phyloP scores from a whole-genome alignment of 176 grass and related monocot species.

The Aegilops speltoides region DNA sequence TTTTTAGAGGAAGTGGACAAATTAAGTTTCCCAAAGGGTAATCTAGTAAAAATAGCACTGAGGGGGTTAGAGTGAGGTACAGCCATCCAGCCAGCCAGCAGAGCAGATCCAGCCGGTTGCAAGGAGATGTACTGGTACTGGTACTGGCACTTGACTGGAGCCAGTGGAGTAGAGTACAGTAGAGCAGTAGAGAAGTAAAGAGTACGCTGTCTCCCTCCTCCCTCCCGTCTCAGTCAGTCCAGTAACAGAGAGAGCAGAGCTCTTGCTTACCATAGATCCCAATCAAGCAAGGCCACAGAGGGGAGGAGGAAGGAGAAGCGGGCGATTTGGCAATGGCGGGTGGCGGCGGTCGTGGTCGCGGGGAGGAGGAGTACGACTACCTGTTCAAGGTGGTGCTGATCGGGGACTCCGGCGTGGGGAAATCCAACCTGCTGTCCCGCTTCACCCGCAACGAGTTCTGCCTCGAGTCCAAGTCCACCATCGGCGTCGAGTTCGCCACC shows the following conservation, averaged over 20 bases:
- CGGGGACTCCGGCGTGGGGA: slow-evolving; percentile 95
- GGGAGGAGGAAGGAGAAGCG: background rate
- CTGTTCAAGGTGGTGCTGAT: slow-evolving; percentile 94
- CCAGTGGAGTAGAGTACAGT: background rate
- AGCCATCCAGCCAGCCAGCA: no score
- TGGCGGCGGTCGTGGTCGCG: background rate
- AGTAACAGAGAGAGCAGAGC: background rate
- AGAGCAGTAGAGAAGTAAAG: background rate
- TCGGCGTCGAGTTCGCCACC: slow-evolving; percentile 96
- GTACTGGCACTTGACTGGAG: no score
- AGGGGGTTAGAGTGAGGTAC: no score
- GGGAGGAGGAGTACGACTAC: slow-evolving; percentile 96
- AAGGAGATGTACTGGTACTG: no score
- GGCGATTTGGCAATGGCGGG: background rate
- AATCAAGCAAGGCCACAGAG: background rate
- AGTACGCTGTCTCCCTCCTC: background rate
- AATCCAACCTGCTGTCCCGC: slow-evolving; percentile 91
- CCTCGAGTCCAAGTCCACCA: slow-evolving; percentile 97
- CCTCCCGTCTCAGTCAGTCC: no score
- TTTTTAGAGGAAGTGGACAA: no score
- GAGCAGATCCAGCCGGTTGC: no score
- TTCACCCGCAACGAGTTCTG: slow-evolving; percentile 99
- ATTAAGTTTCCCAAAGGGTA: no score
- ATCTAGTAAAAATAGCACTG: no score
- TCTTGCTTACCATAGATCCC: background rate